These are phyloP conservation scores for Macrolepiota dolichaula DNA, from an alignment of 768 basidiomycete species.

Conservation along the genomic window DNA sequence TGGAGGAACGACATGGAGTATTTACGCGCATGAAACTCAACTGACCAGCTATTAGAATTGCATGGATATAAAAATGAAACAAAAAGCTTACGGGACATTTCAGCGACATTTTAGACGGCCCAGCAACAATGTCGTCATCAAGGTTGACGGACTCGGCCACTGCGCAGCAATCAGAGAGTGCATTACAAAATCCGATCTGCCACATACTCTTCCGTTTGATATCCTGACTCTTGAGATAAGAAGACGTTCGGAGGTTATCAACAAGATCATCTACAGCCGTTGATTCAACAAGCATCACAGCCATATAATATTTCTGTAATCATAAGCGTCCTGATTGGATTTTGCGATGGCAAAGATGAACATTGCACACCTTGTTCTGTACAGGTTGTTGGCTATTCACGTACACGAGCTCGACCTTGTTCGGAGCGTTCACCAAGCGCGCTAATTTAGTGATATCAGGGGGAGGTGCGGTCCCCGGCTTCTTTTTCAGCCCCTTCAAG, in stretches of 20 bases:
- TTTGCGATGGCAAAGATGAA: slow-evolving; percentile 5
- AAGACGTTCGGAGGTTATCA: slow-evolving; percentile 63
- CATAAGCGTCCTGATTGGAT: neutral
- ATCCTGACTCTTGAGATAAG: slow-evolving; percentile 59
- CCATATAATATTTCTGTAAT: slow-evolving; percentile 81
- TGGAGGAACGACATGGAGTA: slow-evolving; percentile 82
- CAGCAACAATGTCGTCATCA: slow-evolving; percentile 92
- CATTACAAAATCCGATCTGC: neutral
- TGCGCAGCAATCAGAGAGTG: slow-evolving; percentile 22
- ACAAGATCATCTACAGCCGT: slow-evolving; percentile 71
- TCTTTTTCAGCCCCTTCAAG: slow-evolving; percentile 92
- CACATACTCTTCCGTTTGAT: slow-evolving; percentile 66
- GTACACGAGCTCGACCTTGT: slow-evolving; percentile 84
- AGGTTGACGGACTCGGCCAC: slow-evolving; percentile 58
- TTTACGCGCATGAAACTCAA: slow-evolving; percentile 84
- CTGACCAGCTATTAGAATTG: slow-evolving; percentile 32
- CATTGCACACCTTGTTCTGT: slow-evolving; percentile 58
- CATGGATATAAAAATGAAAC: neutral
- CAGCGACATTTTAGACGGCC: slow-evolving; percentile 84
- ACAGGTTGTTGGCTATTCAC: slow-evolving; percentile 83
- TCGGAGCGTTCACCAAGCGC: slow-evolving; percentile 39
- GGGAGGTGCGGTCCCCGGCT: slow-evolving; percentile 91
- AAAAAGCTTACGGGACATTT: slow-evolving; percentile 80
- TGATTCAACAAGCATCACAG: slow-evolving; percentile 80
- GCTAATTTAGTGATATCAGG: slow-evolving; percentile 56